Evolutionary conservation across 2,329 filamentous ascomycete species (phyloP).

Genomic region (Arthrobotrys conoides): DNA sequence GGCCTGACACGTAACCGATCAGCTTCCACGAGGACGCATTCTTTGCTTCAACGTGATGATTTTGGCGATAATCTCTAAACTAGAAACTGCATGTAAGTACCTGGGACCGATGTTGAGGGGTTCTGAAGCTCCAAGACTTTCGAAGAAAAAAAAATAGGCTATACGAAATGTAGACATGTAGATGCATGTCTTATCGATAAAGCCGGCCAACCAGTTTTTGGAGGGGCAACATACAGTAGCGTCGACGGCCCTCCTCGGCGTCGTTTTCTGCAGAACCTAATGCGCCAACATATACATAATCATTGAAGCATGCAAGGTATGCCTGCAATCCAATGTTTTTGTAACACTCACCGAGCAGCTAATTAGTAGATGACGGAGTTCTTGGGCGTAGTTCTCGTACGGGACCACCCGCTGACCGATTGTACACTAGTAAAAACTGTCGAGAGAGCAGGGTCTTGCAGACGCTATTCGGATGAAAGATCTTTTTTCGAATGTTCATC

Average conservation of each 20-base stretch:
- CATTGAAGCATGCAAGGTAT: slow-evolving; percentile 22
- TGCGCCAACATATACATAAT: slow-evolving; percentile 24
- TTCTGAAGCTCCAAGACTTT: slow-evolving; percentile 6
- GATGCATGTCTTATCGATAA: slow-evolving; percentile 61
- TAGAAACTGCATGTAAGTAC: background rate
- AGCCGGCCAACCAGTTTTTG: slow-evolving; percentile 35
- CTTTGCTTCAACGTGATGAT: background rate
- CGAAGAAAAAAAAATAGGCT: slow-evolving; percentile 3
- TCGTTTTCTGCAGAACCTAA: slow-evolving; percentile 39
- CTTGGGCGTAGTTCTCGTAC: slow-evolving; percentile 24
- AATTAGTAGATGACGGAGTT: slow-evolving; percentile 31
- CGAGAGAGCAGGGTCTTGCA: slow-evolving; percentile 29
- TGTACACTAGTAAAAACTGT: slow-evolving; percentile 25
- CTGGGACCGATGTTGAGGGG: slow-evolving; percentile 3
- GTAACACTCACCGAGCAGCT: slow-evolving; percentile 31
- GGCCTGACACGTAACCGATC: slow-evolving; percentile 4
- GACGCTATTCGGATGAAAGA: slow-evolving; percentile 45
- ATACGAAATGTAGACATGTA: slow-evolving; percentile 21
- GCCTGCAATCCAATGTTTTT: slow-evolving; percentile 43
- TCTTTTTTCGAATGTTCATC: slow-evolving; percentile 31
- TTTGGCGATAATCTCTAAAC: background rate
- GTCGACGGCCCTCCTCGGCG: slow-evolving; percentile 23
- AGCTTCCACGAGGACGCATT: background rate
- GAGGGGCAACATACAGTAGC: slow-evolving; percentile 52
- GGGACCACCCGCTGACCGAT: slow-evolving; percentile 33